Evolutionary conservation across 2,329 filamentous ascomycete genomes (phyloP), one percentile per base, ranked within the genome.

Genomic region (Aurifilum marmelostoma): DNA sequence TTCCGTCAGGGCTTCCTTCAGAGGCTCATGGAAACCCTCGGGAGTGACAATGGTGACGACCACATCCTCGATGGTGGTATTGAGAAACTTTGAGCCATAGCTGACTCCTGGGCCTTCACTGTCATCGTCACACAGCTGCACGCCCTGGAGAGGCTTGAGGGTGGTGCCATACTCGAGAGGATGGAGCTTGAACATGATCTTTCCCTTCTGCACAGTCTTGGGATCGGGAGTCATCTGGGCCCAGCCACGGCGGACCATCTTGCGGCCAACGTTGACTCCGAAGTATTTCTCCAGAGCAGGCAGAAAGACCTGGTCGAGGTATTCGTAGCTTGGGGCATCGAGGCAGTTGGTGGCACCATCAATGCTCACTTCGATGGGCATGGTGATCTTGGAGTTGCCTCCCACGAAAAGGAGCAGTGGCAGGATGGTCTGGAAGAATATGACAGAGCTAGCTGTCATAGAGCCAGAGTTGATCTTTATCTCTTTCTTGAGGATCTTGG

Each of bases 351-450:
- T 89, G 11, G 88, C 88, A 6, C 88, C 88, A 1, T 82, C 80
- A 11, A 90, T 83, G 32, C 82, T 80, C 2, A 89, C 73, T 34
- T 81, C 80, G n/a, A 89, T 78, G 2, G 83, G 80, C 37, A 81
- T 79, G 11, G 73, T 76, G n/a, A 71, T 75, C 8, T 79, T 78
- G 69, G 81, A 32, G 21, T 67, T 54, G 24, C 66, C 80, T 27
- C 82, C 79, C 0, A 86, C 82, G 68, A 87, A 88, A 11, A 90
- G 74, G 1, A 89, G 78, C 71, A 85, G 88, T 0, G 88, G 88
- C 4, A 90, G 78, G 16, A 89, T 77, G 1, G 88, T 86, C 75
- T 90, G 88, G 69, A 90, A 81, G 68, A 89, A 83, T 12, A 90
- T 80, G n/a, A 88, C 74, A 1, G 84, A 80, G 73, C 87, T 89